A percentile compares a stretch with the other conserved stretches of the same genome.
phyloP scores from a whole-genome alignment of 2,329 filamentous ascomycete species.

The Colletotrichum lini region DNA sequence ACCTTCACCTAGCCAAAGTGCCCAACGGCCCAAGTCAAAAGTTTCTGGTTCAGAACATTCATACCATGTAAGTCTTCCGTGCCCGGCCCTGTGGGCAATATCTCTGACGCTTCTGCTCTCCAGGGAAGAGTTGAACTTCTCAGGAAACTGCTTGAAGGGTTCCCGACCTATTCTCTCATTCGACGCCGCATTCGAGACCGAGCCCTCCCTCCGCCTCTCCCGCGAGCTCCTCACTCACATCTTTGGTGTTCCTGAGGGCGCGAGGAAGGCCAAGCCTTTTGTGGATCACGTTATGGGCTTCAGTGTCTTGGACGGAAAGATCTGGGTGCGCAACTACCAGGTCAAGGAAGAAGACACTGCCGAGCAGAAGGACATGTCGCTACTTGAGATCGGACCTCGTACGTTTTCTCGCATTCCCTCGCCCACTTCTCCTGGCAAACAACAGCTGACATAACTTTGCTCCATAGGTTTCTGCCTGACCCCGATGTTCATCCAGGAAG shows the following conservation, averaged over 20 bases:
- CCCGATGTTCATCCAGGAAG: conserved; percentile 87
- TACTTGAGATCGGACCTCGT: no score
- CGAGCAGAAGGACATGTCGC: no score
- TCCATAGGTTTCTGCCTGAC: conserved; percentile 59
- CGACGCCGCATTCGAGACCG: conserved; percentile 86
- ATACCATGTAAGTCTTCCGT: conserved; percentile 43
- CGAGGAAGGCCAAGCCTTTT: conserved; percentile 94
- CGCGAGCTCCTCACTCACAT: no score
- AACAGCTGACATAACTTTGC: no score
- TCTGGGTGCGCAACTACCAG: conserved; percentile 73
- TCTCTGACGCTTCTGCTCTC: not conserved
- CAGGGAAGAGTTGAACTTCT: conserved; percentile 95
- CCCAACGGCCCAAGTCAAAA: conserved; percentile 66
- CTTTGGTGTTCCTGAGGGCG: conserved; percentile 88
- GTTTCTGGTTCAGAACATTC: conserved; percentile 84
- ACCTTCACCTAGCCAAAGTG: conserved; percentile 45
- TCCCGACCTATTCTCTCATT: conserved; percentile 95
- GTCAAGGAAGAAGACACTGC: conserved; percentile 63
- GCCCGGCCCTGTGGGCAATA: no score
- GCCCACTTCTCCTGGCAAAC: no score
- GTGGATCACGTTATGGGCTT: conserved; percentile 96
- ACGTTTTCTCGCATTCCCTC: no score
- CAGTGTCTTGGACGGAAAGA: conserved; percentile 90
- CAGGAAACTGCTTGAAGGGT: conserved; percentile 96
- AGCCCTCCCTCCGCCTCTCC: no score